phyloP scores from a whole-genome alignment of 352 stramenopile genomes.

The Peronospora destructor region DNA sequence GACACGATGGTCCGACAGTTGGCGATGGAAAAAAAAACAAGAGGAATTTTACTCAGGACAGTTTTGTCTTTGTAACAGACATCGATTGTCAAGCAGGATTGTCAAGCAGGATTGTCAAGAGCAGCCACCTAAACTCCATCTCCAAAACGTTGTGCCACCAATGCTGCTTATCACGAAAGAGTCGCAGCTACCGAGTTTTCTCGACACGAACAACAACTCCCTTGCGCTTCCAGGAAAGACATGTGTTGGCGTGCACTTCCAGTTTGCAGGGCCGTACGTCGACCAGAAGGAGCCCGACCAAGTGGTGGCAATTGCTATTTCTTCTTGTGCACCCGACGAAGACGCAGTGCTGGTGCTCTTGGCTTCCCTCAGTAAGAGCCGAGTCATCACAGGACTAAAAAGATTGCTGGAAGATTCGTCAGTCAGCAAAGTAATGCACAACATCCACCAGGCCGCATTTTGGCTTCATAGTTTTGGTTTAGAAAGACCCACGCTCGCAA shows the following conservation, averaged over 20 bases:
- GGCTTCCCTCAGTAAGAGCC: conserved; percentile 7
- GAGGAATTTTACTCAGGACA: neutral
- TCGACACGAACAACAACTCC: conserved; percentile 11
- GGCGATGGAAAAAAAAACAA: neutral
- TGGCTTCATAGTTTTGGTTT: conserved; percentile 15
- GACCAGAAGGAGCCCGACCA: conserved; percentile 2
- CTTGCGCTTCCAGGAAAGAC: conserved; percentile 1
- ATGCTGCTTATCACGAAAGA: conserved; percentile 11
- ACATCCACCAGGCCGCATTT: conserved; percentile 14
- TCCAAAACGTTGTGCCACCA: neutral
- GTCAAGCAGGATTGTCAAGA: neutral
- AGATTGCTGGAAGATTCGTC: conserved; percentile 9
- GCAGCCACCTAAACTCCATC: neutral
- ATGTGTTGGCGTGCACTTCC: conserved; percentile 18
- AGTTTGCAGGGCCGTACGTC: conserved; percentile 5
- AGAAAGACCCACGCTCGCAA: conserved; percentile 5
- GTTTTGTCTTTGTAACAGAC: neutral
- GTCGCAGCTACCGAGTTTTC: conserved; percentile 11
- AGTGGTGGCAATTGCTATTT: conserved; percentile 15
- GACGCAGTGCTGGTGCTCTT: conserved; percentile 13
- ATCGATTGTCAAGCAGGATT: neutral
- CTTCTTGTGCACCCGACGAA: conserved; percentile 3
- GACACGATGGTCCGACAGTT: conserved; percentile 6
- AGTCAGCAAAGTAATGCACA: conserved; percentile 23
- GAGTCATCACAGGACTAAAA: conserved; percentile 9